These are phyloP conservation scores for Chamaecyparis obtusa DNA, from an alignment of 75 land plant species.

Conservation along the genomic window DNA sequence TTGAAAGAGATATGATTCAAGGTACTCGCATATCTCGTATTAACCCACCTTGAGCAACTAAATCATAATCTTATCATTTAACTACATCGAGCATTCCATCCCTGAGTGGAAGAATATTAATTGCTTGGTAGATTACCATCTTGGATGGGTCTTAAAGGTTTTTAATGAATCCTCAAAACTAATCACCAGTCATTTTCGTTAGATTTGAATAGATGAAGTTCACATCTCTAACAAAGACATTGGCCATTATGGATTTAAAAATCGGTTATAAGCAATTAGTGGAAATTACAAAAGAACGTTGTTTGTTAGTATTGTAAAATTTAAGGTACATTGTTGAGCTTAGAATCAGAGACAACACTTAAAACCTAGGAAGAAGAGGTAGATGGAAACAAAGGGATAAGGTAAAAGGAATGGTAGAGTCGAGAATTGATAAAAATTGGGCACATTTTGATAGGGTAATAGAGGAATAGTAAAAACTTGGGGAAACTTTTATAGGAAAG, in stretches of 20 bases:
- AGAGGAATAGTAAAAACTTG: background rate
- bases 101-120: background rate
- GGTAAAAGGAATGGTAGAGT: background rate
- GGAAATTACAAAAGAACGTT: background rate
- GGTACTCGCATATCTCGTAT: background rate
- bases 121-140: background rate
- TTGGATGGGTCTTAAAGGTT: background rate
- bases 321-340: background rate
- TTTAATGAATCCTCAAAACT: too few relatives aligned
- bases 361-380: background rate
- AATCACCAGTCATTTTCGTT: background rate
- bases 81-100: background rate
- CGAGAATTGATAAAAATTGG: background rate
- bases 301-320: background rate
- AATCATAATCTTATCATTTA: background rate
- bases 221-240: background rate
- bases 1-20: background rate
- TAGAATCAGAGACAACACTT: background rate
- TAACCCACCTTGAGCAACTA: background rate
- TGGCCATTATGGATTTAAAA: background rate
- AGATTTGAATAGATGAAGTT: background rate
- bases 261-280: background rate
- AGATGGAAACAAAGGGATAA: background rate
- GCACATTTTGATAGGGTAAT: background rate
- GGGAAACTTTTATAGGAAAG: too few relatives aligned